phyloP scores from a whole-genome alignment of 768 basidiomycete species.

The Boletus subparvulus region DNA sequence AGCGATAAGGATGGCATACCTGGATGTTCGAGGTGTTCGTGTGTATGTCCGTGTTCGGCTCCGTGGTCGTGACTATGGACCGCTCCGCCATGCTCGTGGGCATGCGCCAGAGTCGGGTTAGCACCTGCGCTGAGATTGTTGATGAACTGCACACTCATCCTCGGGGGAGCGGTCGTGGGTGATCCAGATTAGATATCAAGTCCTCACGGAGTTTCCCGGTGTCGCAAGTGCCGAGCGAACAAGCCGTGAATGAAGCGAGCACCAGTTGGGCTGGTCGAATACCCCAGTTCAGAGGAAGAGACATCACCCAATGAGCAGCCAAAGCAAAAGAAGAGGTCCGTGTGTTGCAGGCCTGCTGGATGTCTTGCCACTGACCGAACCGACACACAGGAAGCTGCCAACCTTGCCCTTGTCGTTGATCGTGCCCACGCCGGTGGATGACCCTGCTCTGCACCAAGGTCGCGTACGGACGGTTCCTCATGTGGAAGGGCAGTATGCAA shows the following conservation, averaged over 20 bases:
- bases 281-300: conserved; percentile 50
- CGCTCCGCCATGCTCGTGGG: conserved; percentile 47
- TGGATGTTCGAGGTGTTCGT: conserved; percentile 88
- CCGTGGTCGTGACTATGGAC: conserved; percentile 54
- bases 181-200: conserved; percentile 3
- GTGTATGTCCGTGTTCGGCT: conserved; percentile 90
- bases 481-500: conserved; percentile 82
- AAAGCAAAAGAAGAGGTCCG: conserved; percentile 45
- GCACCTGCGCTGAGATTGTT: conserved; percentile 54
- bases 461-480: conserved; percentile 72
- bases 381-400: conserved; percentile 56
- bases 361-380: conserved; percentile 1
- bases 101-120: conserved; percentile 41
- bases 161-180: too few species aligned
- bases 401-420: conserved; percentile 50
- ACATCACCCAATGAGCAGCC: conserved; percentile 4
- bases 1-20: conserved; percentile 44
- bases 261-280: conserved; percentile 42
- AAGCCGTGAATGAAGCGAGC: conserved; percentile 23
- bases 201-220: conserved; percentile 11
- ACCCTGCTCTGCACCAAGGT: conserved; percentile 84
- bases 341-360: neutral
- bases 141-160: conserved; percentile 73
- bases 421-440: conserved; percentile 54
- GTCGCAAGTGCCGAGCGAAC: neutral